Percentiles rank a stretch among this genome's conserved stretches.
Conservation (phyloP, 2,329 filamentous ascomycete species). For the Helminthosporium solani region DNA sequence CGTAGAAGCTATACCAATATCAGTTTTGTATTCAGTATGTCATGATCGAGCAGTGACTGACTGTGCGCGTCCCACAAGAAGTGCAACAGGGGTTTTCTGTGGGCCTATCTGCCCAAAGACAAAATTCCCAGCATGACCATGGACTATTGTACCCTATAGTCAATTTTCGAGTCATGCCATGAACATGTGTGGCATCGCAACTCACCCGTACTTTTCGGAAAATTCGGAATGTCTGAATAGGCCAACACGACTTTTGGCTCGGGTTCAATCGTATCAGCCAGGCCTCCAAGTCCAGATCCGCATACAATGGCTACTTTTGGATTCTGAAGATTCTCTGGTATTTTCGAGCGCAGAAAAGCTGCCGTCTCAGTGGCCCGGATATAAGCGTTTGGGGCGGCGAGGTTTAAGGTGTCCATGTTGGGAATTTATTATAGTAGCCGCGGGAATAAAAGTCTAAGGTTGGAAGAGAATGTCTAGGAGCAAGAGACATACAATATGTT, state of each 20-base stretch:
- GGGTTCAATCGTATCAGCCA: constrained; percentile 57
- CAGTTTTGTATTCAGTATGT: constrained; percentile 10
- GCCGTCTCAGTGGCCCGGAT: constrained; percentile 52
- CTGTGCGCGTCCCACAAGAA: constrained; percentile 67
- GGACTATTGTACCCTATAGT: constrained; percentile 39
- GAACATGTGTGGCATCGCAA: too few species aligned
- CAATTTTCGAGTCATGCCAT: not conserved
- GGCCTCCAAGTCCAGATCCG: constrained; percentile 63
- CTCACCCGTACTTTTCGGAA: constrained; percentile 61
- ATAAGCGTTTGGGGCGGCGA: constrained; percentile 39
- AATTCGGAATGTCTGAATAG: constrained; percentile 62
- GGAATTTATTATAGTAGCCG: too few species aligned
- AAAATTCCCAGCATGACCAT: constrained; percentile 65
- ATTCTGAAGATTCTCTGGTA: constrained; percentile 53
- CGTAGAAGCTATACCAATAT: constrained; percentile 60
- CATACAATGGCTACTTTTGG: constrained; percentile 65
- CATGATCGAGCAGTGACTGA: constrained; percentile 43
- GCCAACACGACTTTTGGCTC: constrained; percentile 55
- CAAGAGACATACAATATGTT: too few species aligned
- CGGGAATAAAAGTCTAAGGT: too few species aligned
- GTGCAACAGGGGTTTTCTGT: constrained; percentile 56
- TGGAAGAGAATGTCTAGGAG: too few species aligned
- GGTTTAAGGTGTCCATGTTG: constrained; percentile 23
- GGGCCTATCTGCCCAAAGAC: constrained; percentile 62
- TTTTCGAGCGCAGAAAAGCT: constrained; percentile 49